Evolutionary conservation across 2,329 filamentous ascomycete species (phyloP), one percentile per base, ranked within the genome.

Genomic region (Cryphonectria radicalis): DNA sequence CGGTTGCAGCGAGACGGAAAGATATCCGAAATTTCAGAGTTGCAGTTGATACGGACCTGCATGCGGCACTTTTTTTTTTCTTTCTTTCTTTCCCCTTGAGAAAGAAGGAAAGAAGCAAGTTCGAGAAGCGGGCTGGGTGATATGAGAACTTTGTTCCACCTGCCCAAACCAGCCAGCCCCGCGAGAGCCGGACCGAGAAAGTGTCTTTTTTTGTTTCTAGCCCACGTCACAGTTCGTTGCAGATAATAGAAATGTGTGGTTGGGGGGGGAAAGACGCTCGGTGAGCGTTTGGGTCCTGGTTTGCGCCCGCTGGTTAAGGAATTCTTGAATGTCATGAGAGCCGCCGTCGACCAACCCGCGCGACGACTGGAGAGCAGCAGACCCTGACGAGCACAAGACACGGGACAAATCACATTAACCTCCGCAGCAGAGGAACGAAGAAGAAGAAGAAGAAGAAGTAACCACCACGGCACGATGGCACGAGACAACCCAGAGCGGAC

Each of bases 131-230:
- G 40, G 46, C 40, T 35, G 40, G 5, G 13, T 22, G 37, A n/a
- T 66, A 14, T 13, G 35, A 22, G 28, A 11, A 40, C 46, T 50
- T 50, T 32, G 19, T 17, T 55, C 37, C 42, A 70, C 68, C 68
- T 70, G 68, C 68, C 68, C 63, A 42, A 70, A 70, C 22, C 32
- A 70, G 68, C 13, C 57, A 42, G 19, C 5, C n/a, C 22, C 57
- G 64, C 68, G 68, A 70, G n/a, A 70, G 6, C 68, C 68, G 68
- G 66, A 22, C 25, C 37, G n/a, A 53, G 10, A 17, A 40, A 19
- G 25, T 42, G 32, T 59, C 32, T 32, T 32, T 32, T 32, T 4
- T 32, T 32, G 3, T 4, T 32, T 40, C 10, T 59, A 10, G 13
- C 13, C 14, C 55, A 67, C 63, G 43, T 63, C 64, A 43, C n/a